phyloP scores from a whole-genome alignment of 140 eudicot species.

The Oenanthe javanica region DNA sequence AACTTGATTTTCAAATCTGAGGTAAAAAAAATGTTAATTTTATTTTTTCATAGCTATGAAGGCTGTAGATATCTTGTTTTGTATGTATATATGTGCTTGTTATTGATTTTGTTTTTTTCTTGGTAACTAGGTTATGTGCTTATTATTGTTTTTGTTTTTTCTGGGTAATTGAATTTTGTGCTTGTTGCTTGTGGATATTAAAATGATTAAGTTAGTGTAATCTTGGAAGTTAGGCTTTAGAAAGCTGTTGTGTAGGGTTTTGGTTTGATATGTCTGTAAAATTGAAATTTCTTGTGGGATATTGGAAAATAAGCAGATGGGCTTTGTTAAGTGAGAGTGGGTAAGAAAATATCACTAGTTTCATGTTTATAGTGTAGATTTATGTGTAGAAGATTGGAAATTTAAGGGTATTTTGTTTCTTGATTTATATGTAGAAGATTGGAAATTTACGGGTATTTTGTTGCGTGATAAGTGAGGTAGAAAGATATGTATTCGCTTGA shows the following conservation, averaged over 20 bases:
- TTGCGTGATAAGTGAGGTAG: not conserved
- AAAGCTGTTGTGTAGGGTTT: not conserved
- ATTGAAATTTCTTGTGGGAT: not conserved
- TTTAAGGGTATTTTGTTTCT: not conserved
- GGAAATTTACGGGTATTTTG: not conserved
- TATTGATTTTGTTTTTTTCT: constrained; percentile 1
- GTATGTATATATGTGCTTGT: not conserved
- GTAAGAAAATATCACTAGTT: not conserved
- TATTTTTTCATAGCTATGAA: not conserved
- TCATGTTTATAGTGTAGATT: not conserved
- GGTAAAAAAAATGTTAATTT: constrained; percentile 3
- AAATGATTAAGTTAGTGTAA: not conserved
- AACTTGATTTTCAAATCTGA: not conserved
- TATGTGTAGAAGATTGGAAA: not conserved
- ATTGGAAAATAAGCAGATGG: not conserved
- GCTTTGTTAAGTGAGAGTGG: not conserved
- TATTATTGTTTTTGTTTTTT: not conserved
- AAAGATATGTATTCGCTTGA: not conserved
- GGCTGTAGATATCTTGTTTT: not conserved
- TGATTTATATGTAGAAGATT: not conserved
- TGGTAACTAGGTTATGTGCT: not conserved
- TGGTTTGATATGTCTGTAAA: not conserved
- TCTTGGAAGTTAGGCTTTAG: not conserved
- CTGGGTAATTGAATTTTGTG: not conserved
- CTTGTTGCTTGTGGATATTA: not conserved